Base-by-base conservation (phyloP, 2,329 filamentous ascomycete genomes). In the Aspergillus sp. region DNA sequence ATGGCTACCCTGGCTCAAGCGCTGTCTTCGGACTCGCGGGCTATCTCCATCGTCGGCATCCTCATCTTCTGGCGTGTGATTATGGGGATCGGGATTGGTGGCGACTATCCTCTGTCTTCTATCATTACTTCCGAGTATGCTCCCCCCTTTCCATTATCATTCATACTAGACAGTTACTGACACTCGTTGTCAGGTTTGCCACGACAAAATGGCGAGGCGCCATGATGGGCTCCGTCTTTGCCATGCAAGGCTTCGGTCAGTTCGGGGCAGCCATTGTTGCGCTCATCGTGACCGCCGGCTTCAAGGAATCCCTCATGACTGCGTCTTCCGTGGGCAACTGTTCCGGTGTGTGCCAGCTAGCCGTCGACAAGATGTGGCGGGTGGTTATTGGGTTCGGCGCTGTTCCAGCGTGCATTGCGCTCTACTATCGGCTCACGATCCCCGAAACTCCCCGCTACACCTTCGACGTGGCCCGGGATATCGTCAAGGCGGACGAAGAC, bases 351-450 rank as follows among this genome's bases (percentile, higher is more conserved):
- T 94, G 89, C 65, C 81, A 82, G 51, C 66, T 82, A 0, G 88
- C 89, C 1, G 88, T 92, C 5, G 89, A 94, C 76, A 91, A 91
- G 79, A 92, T 92, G 87, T 94, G 89, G 89, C 83, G 89, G 60
- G 80, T 85, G 13, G 80, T 94, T 45, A 89, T 94, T 65, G 89
- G 89, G 11, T 88, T 92, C 64, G 89, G 89, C 60, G 88, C 88
- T 42, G 83, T 94, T 7, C 89, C 89, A 2, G 89, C 87, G 41
- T 89, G 85, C 68, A 85, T 92, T 57, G 89, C 90, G 17, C 82
- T 95, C 16, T 94, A 94, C 78, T 94, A 89, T 74, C 87, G 89
- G 57, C 81, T 94, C 3, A 94, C 89, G 48, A 93, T 95, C 59
- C 90, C 90, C 20, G 90, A 95, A 75, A 93, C 89, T 31, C 89